A percentile compares a stretch with the other conserved stretches of the same genome.
phyloP scores from a whole-genome alignment of 768 basidiomycete species.

The Tulasnella sp. region DNA sequence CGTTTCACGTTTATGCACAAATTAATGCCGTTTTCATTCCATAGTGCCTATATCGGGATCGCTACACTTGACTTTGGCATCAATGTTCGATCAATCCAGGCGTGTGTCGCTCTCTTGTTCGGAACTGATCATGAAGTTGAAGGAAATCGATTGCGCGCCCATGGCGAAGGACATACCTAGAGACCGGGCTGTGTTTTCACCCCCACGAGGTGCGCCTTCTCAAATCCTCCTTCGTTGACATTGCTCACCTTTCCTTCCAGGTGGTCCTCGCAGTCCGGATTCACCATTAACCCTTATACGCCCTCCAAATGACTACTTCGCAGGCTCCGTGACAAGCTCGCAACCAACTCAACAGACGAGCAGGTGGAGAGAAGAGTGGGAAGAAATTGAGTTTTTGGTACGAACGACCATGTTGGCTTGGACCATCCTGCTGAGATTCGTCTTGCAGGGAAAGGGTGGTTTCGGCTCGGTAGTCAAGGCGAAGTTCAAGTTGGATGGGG shows the following conservation, averaged over 20 bases:
- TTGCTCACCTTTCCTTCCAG: conserved; percentile 3
- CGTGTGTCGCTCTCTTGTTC: neutral
- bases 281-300: conserved; percentile 39
- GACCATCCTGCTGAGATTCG: neutral
- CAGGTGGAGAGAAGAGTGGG: conserved; percentile 89
- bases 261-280: conserved; percentile 27
- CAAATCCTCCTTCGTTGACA: neutral
- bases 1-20: neutral
- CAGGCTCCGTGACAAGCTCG: neutral
- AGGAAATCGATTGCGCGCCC: neutral
- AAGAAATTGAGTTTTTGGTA: conserved; percentile 74
- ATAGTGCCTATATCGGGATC: conserved; percentile 11
- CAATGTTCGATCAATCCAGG: conserved; percentile 17
- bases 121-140: conserved; percentile 13
- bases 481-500: conserved; percentile 70
- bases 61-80: conserved; percentile 17
- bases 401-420: conserved; percentile 22
- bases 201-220: neutral
- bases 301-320: conserved; percentile 20
- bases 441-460: conserved; percentile 60
- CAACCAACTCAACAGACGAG: conserved; percentile 40
- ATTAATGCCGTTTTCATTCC: conserved; percentile 17
- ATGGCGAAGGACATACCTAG: neutral
- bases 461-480: conserved; percentile 96
- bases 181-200: neutral